phyloP scores from a whole-genome alignment of 2,329 filamentous ascomycete species.

The Ascochyta pisi region DNA sequence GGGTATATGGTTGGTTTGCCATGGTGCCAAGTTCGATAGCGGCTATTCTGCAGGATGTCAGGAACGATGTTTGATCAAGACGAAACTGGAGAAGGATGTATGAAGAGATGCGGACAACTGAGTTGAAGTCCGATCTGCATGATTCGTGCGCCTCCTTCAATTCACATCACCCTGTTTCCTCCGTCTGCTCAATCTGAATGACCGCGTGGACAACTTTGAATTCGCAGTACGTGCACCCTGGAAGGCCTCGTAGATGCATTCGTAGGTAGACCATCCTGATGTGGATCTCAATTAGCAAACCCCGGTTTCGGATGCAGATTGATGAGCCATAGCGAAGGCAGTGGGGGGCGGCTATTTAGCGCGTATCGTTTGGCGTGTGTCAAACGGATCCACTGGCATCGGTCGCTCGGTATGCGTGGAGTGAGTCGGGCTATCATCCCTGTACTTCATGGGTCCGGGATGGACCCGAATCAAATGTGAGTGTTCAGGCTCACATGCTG shows the following conservation, averaged over 20 bases:
- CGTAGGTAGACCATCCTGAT: slow-evolving; percentile 1
- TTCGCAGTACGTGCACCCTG: not conserved
- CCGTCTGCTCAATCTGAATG: not conserved
- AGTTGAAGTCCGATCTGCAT: not conserved
- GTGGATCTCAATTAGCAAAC: slow-evolving; percentile 15
- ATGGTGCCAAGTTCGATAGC: not conserved
- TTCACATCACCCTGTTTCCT: not conserved
- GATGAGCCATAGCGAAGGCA: slow-evolving; percentile 3
- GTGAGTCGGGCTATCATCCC: not conserved
- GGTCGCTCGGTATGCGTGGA: slow-evolving; percentile 1
- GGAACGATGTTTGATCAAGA: not conserved
- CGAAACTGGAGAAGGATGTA: not conserved
- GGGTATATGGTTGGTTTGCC: slow-evolving; percentile 12
- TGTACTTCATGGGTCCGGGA: not conserved
- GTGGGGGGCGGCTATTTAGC: not conserved
- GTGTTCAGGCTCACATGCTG: not conserved
- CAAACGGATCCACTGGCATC: slow-evolving; percentile 7
- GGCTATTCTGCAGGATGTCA: not conserved
- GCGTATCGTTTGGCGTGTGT: slow-evolving; percentile 3
- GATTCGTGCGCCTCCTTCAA: not conserved
- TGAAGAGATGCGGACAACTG: not conserved
- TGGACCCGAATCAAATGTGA: not conserved
- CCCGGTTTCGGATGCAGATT: slow-evolving; percentile 13
- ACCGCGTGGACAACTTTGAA: slow-evolving; percentile 5
- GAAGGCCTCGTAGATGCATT: slow-evolving; percentile 1